Base-by-base conservation (phyloP, 306 rosid species). In the Myrica gale region DNA sequence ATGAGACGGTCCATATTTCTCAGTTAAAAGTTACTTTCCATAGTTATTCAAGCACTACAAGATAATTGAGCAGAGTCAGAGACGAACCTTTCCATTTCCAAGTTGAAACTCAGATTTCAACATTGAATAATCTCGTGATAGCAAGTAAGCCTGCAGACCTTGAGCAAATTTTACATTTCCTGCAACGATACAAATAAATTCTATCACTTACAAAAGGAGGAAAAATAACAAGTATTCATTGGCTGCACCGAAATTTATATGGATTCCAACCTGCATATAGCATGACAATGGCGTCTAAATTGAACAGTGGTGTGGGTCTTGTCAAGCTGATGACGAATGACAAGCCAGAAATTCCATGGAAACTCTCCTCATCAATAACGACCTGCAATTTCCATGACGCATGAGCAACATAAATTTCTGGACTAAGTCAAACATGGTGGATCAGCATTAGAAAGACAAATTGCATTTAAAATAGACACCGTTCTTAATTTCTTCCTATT, bases 71-170 rank as follows among this genome's bases (percentile, higher is more conserved):
- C 12, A 75, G 19, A 48, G 37, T 32, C 37, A 32, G 37, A 37
- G 77, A 82, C 85, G 75, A 72, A 94, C 98, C 97, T 95, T 95
- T 73, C 97, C 93, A 62, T 83, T 84, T 82, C 96, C 89, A 15
- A 61, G 52, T 47, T 88, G 97, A 80, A 89, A 92, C 87, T 89
- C 93, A 0, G 81, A 80, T 84, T 89, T 95, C 88, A 95, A 82
- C 83, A 83, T 87, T 72, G 85, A 60, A 83, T 89, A 79, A 84
- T 92, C 97, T 76, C 92, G 89, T 15, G 98, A 92, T 57, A 87
- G 69, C 63, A 95, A 80, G 78, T 88, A 95, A 5, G 80, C 79
- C 80, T 88, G 80, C 45, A 92, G 82, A 72, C 82, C 76, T 50
- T 58, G 79, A 39, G 88, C 81, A 9, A 73, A 82, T 83, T 85